Conservation (phyloP, 305 asterid species). For the Fraxinus sp. region DNA sequence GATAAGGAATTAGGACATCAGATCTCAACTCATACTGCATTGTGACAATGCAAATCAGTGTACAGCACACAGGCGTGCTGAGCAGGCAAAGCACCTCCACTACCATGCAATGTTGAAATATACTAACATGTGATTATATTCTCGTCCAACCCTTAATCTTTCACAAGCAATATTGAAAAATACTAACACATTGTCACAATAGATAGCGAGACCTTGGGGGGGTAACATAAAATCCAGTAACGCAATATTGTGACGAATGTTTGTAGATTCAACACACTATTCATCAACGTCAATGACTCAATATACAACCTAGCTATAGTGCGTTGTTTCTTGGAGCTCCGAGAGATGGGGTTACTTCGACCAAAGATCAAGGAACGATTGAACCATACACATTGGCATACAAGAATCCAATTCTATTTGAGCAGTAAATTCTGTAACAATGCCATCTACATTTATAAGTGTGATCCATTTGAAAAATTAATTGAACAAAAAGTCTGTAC, state of each 20-base stretch:
- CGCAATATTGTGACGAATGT: not conserved
- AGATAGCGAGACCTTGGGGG: not conserved
- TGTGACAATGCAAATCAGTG: not conserved
- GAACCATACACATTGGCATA: not conserved
- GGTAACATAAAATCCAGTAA: not conserved
- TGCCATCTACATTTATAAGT: not conserved
- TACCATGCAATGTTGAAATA: not conserved
- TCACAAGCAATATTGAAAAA: not conserved
- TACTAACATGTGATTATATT: not conserved
- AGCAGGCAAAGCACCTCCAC: not conserved
- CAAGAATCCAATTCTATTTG: not conserved
- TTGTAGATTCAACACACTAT: not conserved
- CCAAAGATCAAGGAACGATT: not conserved
- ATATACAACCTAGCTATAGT: not conserved
- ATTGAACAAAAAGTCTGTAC: slow-evolving; percentile 20
- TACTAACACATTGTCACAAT: not conserved
- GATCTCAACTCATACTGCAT: not conserved
- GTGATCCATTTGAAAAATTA: not conserved
- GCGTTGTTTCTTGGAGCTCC: not conserved
- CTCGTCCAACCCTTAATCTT: not conserved
- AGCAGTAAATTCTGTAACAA: not conserved
- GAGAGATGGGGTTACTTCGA: not conserved
- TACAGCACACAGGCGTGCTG: too few relatives aligned
- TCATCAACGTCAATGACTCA: not conserved
- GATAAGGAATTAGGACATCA: not conserved